Percentiles rank a stretch among this genome's conserved stretches.
Evolutionary conservation across 371 early-diverging fungal species (phyloP).

Genomic region (Polyrhizophydium stewartii): DNA sequence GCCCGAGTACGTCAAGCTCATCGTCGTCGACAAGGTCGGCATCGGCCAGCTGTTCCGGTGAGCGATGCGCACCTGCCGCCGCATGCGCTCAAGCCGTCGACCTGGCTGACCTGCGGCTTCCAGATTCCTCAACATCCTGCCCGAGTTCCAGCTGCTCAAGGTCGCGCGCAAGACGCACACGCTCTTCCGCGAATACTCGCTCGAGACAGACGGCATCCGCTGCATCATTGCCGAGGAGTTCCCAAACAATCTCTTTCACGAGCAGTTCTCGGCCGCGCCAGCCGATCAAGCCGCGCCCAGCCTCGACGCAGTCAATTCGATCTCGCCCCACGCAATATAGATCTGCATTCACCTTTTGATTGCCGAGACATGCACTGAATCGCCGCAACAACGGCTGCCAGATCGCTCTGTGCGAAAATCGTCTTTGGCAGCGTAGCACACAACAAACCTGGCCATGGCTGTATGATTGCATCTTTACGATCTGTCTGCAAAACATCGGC

Average conservation of each 20-base stretch:
- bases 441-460: no score
- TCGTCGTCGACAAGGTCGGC: constrained; percentile 31
- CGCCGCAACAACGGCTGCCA: no score
- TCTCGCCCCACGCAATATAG: no score
- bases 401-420: no score
- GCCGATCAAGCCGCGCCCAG: no score
- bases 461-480: no score
- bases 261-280: not conserved
- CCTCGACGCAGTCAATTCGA: no score
- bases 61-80: not conserved
- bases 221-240: constrained; percentile 37
- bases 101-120: not conserved
- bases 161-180: constrained; percentile 11
- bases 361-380: no score
- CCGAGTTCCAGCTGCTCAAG: constrained; percentile 32
- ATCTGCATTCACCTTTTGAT: no score
- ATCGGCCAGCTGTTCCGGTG: constrained; percentile 46
- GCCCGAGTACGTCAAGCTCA: constrained; percentile 18
- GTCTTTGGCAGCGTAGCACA: no score
- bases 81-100: not conserved
- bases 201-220: constrained; percentile 20
- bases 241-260: constrained; percentile 25
- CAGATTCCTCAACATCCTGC: constrained; percentile 39
- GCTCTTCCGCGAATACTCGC: constrained; percentile 32
- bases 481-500: no score